Percentiles rank a stretch among this genome's conserved stretches.
phyloP scores from a whole-genome alignment of 2,329 filamentous ascomycete genomes.

The Fusarium guadeloupense region DNA sequence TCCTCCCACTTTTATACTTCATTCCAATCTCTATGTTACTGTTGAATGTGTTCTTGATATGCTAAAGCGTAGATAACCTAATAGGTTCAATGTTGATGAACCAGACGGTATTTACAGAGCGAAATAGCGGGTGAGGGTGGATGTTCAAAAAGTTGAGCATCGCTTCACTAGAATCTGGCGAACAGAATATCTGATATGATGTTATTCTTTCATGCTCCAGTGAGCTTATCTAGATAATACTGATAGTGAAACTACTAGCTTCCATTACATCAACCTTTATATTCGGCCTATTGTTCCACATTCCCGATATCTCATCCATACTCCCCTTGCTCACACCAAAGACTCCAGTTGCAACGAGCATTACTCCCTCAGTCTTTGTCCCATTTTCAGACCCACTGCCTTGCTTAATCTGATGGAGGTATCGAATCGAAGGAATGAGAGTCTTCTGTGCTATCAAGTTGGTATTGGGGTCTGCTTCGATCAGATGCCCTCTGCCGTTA shows the following conservation, averaged over 20 bases:
- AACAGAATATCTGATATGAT: too few relatives aligned
- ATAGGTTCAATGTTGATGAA: too few relatives aligned
- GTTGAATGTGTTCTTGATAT: too few relatives aligned
- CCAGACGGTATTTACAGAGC: too few relatives aligned
- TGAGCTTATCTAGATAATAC: background rate
- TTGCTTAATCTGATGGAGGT: background rate
- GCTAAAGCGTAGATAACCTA: too few relatives aligned
- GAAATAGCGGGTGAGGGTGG: too few relatives aligned
- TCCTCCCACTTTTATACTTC: too few relatives aligned
- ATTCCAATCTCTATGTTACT: too few relatives aligned
- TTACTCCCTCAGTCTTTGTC: background rate
- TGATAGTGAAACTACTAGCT: background rate
- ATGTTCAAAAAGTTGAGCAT: too few relatives aligned
- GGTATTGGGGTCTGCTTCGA: conserved; percentile 26
- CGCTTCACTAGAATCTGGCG: too few relatives aligned
- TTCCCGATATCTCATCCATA: background rate
- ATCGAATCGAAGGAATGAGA: conserved; percentile 14
- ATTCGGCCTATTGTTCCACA: background rate
- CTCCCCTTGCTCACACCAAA: background rate
- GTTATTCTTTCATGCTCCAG: too few relatives aligned
- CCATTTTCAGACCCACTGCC: background rate
- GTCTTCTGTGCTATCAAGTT: conserved; percentile 21
- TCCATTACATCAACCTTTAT: background rate
- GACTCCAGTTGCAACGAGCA: background rate
- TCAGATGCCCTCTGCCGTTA: background rate